Evolutionary conservation across 768 basidiomycete species (phyloP).

Genomic region (Pholiota microspora): DNA sequence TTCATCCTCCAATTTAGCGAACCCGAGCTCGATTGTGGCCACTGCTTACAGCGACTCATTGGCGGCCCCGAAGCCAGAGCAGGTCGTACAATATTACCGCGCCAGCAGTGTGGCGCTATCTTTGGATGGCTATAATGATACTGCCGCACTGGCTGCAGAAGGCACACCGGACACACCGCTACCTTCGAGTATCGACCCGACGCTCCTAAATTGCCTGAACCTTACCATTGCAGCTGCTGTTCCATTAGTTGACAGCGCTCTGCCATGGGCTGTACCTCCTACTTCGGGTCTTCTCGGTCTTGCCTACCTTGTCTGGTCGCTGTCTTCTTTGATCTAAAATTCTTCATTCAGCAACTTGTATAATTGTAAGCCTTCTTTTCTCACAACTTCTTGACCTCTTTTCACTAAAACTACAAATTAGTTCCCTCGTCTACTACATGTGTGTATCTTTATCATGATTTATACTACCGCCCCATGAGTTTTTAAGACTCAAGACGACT

Average conservation of each 20-base stretch:
- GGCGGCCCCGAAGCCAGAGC: slow-evolving; percentile 42
- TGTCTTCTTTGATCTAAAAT: slow-evolving; percentile 17
- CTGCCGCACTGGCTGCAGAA: slow-evolving; percentile 38
- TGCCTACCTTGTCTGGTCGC: slow-evolving; percentile 20
- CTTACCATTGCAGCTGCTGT: slow-evolving; percentile 56
- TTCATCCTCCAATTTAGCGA: slow-evolving; percentile 21
- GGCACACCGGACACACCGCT: slow-evolving; percentile 47
- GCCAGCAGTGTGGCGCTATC: slow-evolving; percentile 61
- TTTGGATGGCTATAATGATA: slow-evolving; percentile 67
- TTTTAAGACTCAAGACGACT: background rate
- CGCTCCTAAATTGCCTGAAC: slow-evolving; percentile 57
- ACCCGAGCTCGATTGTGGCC: slow-evolving; percentile 19
- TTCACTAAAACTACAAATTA: background rate
- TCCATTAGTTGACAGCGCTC: slow-evolving; percentile 47
- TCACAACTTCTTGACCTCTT: too few relatives aligned
- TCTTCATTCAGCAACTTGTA: background rate
- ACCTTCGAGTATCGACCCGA: slow-evolving; percentile 47
- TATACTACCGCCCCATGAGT: background rate
- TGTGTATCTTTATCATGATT: background rate
- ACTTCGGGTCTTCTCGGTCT: slow-evolving; percentile 20
- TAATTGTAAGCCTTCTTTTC: too few relatives aligned
- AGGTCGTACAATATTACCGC: slow-evolving; percentile 68
- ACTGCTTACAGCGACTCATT: slow-evolving; percentile 30
- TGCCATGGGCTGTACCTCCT: slow-evolving; percentile 16
- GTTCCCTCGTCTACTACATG: background rate